phyloP scores from a whole-genome alignment of 2,329 filamentous ascomycete genomes.

The Aspergillus hiratsukae region DNA sequence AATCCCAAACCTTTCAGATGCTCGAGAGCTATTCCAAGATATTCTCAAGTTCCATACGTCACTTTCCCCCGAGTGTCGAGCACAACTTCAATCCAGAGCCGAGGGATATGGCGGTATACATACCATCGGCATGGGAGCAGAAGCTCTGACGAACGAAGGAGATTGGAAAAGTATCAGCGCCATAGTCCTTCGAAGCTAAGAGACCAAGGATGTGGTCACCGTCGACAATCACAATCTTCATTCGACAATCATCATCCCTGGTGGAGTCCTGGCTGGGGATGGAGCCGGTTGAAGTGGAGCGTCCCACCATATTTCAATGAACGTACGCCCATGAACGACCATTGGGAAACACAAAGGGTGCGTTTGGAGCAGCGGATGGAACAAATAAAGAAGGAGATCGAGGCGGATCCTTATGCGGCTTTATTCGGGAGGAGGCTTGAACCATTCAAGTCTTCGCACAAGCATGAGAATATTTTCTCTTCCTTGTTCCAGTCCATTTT shows the following conservation, averaged over 20 bases:
- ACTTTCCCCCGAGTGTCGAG: background rate
- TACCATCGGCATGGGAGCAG: background rate
- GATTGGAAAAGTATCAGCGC: constrained; percentile 4
- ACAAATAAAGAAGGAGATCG: constrained; percentile 31
- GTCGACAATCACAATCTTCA: background rate
- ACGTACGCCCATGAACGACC: constrained; percentile 1
- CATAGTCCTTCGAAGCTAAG: background rate
- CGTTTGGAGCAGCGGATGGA: constrained; percentile 31
- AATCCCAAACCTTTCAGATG: background rate
- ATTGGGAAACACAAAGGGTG: constrained; percentile 19
- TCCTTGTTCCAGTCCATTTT: constrained; percentile 29
- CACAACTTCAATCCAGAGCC: constrained; percentile 3
- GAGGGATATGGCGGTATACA: constrained; percentile 6
- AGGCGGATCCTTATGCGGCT: constrained; percentile 37
- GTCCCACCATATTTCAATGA: background rate
- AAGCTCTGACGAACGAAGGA: background rate
- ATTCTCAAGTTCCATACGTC: background rate
- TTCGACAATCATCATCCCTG: constrained; percentile 7
- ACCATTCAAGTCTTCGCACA: constrained; percentile 17
- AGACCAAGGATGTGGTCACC: background rate
- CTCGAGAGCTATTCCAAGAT: background rate
- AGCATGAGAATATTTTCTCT: constrained; percentile 22
- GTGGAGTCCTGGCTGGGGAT: constrained; percentile 15
- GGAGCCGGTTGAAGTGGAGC: constrained; percentile 1
- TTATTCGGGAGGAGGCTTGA: constrained; percentile 36